Evolutionary conservation across 306 rosid species (phyloP).

Genomic region (Betula pendula): DNA sequence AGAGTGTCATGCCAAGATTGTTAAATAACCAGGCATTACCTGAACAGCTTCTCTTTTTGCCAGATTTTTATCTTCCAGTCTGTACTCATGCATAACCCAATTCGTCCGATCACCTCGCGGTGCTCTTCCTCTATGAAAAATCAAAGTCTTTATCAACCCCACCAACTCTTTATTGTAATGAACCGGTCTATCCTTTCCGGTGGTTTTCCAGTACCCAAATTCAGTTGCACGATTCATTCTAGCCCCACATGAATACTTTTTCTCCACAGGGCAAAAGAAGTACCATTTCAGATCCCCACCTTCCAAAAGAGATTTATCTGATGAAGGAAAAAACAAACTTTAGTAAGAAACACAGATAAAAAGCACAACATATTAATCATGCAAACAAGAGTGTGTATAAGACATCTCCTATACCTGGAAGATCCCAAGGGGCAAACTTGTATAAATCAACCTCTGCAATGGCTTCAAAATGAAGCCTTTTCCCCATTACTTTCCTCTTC

Average conservation of each 20-base stretch:
- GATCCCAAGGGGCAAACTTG: conserved; percentile 74
- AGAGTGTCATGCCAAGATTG: not conserved
- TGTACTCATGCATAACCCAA: conserved; percentile 91
- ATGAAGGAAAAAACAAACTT: not conserved
- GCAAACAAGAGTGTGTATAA: not conserved
- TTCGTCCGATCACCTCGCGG: conserved; percentile 63
- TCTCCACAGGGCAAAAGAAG: conserved; percentile 63
- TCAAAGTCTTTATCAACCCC: conserved; percentile 65
- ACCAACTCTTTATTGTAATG: conserved; percentile 32
- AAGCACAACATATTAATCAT: not conserved
- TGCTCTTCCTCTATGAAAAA: conserved; percentile 63
- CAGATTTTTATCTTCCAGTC: conserved; percentile 50
- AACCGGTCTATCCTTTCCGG: conserved; percentile 61
- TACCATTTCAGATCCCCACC: conserved; percentile 68
- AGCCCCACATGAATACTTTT: conserved; percentile 57
- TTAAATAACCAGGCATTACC: conserved; percentile 39
- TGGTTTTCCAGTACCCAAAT: conserved; percentile 70
- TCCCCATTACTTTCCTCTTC: conserved; percentile 54
- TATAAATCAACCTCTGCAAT: conserved; percentile 65
- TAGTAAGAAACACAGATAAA: not conserved
- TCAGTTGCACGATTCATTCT: conserved; percentile 62
- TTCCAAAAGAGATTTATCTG: conserved; percentile 51
- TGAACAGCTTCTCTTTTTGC: conserved; percentile 35
- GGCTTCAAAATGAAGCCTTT: conserved; percentile 26
- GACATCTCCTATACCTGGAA: conserved; percentile 53